A percentile compares a stretch with the other conserved stretches of the same genome.
Conservation (phyloP, 2,329 filamentous ascomycete species). For the Leptographium galeiforme region DNA sequence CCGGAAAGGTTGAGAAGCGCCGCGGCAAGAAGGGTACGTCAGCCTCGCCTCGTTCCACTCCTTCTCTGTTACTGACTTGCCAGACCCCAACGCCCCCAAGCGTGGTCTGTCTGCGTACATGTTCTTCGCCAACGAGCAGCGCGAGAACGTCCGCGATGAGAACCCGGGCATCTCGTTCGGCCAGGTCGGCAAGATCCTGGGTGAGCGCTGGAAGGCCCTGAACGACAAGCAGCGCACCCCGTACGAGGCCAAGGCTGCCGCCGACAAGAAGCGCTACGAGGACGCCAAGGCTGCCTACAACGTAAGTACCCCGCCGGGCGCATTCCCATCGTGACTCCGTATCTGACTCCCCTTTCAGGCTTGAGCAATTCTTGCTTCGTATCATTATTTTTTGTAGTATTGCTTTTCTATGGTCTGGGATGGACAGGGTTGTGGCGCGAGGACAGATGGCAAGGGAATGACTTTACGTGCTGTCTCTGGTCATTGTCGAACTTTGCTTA, state of each 20-base stretch:
- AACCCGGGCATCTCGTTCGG: slow-evolving; percentile 97
- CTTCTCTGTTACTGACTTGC: not conserved
- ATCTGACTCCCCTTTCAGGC: not conserved
- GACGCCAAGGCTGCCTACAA: slow-evolving; percentile 93
- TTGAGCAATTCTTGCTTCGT: slow-evolving; percentile 1
- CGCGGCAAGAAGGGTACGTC: slow-evolving; percentile 47
- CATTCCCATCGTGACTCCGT: not conserved
- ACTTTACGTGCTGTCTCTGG: slow-evolving; percentile 8
- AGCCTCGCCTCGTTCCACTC: not conserved
- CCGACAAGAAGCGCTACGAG: slow-evolving; percentile 98
- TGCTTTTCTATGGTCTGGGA: slow-evolving; percentile 7
- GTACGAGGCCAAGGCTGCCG: slow-evolving; percentile 91
- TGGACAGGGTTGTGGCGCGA: slow-evolving; percentile 11
- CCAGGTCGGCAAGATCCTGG: slow-evolving; percentile 95
- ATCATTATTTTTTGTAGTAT: slow-evolving; percentile 1
- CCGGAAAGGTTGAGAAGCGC: slow-evolving; percentile 40
- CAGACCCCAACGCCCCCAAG: slow-evolving; percentile 97
- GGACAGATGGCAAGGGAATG: slow-evolving; percentile 12
- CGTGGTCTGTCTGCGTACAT: slow-evolving; percentile 99
- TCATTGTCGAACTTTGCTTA: slow-evolving; percentile 13
- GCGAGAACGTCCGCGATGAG: slow-evolving; percentile 94
- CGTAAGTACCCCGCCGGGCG: slow-evolving; percentile 37
- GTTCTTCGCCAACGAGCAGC: slow-evolving; percentile 99
- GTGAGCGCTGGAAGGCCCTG: slow-evolving; percentile 96
- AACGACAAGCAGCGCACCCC: slow-evolving; percentile 84